A percentile compares a stretch with the other conserved stretches of the same genome.
Conservation (phyloP, 441 rosid species). For the Viola pubescens region DNA sequence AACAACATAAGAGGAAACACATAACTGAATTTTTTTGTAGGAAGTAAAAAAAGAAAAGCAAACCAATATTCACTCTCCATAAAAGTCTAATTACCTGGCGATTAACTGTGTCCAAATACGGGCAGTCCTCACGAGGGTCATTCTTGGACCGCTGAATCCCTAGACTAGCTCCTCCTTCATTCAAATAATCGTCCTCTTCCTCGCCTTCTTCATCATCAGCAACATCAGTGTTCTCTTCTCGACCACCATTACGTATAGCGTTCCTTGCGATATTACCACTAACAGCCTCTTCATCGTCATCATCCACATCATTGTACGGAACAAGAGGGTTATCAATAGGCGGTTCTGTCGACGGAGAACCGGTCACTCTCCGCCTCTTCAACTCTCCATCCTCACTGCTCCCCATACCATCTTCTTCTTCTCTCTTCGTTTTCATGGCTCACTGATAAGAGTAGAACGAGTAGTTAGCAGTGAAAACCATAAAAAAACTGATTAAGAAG, state of each 20-base stretch:
- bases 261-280: background rate
- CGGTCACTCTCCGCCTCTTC: conserved; percentile 42
- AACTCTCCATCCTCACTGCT: conserved; percentile 28
- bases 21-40: background rate
- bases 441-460: no score
- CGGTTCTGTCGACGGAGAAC: conserved; percentile 23
- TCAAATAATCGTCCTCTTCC: conserved; percentile 29
- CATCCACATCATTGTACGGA: conserved; percentile 62
- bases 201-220: conserved; percentile 28
- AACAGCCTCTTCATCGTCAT: conserved; percentile 51
- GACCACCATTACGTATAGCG: background rate
- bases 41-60: background rate
- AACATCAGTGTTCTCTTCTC: conserved; percentile 19
- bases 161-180: conserved; percentile 16
- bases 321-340: conserved; percentile 58
- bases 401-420: conserved; percentile 23
- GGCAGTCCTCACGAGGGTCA: conserved; percentile 85
- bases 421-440: conserved; percentile 44
- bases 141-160: conserved; percentile 41
- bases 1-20: conserved; percentile 1
- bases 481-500: no score
- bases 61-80: background rate
- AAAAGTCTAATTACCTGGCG: conserved; percentile 54
- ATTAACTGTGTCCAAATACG: conserved; percentile 90
- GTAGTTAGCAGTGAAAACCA: no score